Evolutionary conservation across 2,329 filamentous ascomycete species (phyloP), one percentile per base, ranked within the genome.

Genomic region (Venturia pyrina): DNA sequence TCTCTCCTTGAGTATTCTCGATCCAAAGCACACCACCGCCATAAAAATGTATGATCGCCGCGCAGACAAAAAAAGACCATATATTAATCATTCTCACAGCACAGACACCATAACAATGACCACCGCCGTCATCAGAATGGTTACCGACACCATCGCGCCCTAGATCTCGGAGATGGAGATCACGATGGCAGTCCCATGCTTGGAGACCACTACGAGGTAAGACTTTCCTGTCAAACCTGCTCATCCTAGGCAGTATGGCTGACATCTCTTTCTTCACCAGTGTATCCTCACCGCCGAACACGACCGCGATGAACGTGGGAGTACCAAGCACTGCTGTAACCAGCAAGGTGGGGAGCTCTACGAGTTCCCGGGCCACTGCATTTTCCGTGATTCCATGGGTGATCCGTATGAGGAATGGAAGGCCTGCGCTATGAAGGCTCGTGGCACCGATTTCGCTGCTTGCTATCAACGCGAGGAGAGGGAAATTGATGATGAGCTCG

Each of bases 401-500:
- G 28, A 53, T 46, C 62, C 62, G 5, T 24, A 46, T 40, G 62
- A 53, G 17, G 46, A 64, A 32, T 64, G 62, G 62, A 21, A 46
- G 17, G 62, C n/a, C 43, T 64, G 62, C 44, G 43, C n/a, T n/a
- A 53, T 64, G 62, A 46, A 24, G 21, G 37, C 40, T 44, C 62
- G 44, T 13, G 62, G 62, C 0, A 46, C 62, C 21, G 48, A 56
- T 19, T 64, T 64, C 37, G 62, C 62, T 5, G 62, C n/a, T 15
- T 64, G 62, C 62, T 64, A 56, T 24, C 10, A n/a, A 21, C 62
- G 62, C 24, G 62, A 64, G 41, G n/a, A 48, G 21, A 28, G 43
- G 11, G 62, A 64, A 34, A 41, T 64, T 53, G 62, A 64, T 17
- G 62, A 64, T 24, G 62, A 64, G 32, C 62, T 64, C n/a, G 46